Base-by-base conservation (phyloP, 1,284 basidiomycete genomes). In the Laetiporus sulphureus region DNA sequence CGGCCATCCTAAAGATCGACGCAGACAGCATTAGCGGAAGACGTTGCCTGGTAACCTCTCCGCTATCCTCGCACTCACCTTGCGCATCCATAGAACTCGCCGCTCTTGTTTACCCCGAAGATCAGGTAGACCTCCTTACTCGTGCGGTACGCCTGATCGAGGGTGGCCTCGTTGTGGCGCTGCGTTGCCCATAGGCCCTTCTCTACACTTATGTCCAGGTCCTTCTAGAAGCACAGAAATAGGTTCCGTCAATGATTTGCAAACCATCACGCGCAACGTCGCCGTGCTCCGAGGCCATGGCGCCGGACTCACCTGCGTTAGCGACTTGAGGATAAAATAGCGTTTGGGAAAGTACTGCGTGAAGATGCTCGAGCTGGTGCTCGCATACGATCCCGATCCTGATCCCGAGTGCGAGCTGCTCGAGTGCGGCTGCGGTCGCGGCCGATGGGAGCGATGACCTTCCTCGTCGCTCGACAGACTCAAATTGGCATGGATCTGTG, bases 271-370 rank as follows among this genome's bases (percentile, higher is more conserved):
- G n/a, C n/a, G n/a, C n/a, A n/a, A n/a, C 4, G 4, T 21, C 16
- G 10, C 12, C 11, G 16, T 11, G 19, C 3, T n/a, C 8, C 6
- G 34, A 32, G 11, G 2, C 18, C 2, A 42, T 32, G 20, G 24
- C 35, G 8, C 42, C 35, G 11, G 16, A 48, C 73, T 54, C 60
- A 88, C 90, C 68, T 80, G 77, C 1, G 83, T 83, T 52, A 88
- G 65, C 24, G 87, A 91, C 64, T 98, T 97, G 52, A 97, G 76
- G 47, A 97, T 94, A 56, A 97, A 97, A 62, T 83, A 93, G 19
- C 94, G 79, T 56, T 79, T 77, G 3, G 90, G 89, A 61, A 96
- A 97, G 59, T 89, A 68, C 33, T 69, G 73, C 6, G 69, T 55
- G 6, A 94, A 68, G 49, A 95, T 62, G 52, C 84, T 83, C 18